Evolutionary conservation across 345 rosid species (phyloP), one percentile per base, ranked within the genome.

Genomic region (Ceriops decandra): DNA sequence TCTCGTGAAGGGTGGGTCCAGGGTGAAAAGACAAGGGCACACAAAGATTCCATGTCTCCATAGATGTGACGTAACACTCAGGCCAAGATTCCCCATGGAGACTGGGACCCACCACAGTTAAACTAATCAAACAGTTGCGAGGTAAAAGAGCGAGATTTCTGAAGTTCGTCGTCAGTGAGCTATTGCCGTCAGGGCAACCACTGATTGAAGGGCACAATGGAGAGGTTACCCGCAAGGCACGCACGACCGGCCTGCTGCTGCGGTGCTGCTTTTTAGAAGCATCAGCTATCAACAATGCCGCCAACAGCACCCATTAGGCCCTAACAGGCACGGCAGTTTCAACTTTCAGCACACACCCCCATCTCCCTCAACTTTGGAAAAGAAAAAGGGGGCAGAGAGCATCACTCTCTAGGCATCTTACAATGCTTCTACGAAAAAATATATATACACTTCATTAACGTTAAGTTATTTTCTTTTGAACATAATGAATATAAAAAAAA

Each of bases 141-240:
- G 21, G 58, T 46, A 51, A 1, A 15, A 42, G 20, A 30, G 57
- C n/a, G 26, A 32, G 59, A 11, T 3, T 68, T 42, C 19, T 10
- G 62, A 46, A 62, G 33, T 56, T 71, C 57, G 77, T 73, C 32
- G 26, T 10, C 80, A 78, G 78, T 42, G 71, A 75, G 72, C n/a
- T 32, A 51, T 77, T 67, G 80, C 75, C 73, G 46, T 8, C 15
- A n/a, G n/a, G 57, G 31, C 1, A 21, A 31, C 13, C 0, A 28
- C 17, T 22, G 65, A 15, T 16, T 57, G 36, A 6, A 60, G 75
- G 38, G 69, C 57, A 72, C 63, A 5, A 64, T 46, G 52, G n/a
- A 28, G 71, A 57, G 74, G 71, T 62, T 76, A 77, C 83, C 81
- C 87, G 87, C 73, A 72, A 69, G 78, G 81, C 83, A 80, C 81